Conservation (phyloP, 257 asterid species). For the Gentiana dahurica region DNA sequence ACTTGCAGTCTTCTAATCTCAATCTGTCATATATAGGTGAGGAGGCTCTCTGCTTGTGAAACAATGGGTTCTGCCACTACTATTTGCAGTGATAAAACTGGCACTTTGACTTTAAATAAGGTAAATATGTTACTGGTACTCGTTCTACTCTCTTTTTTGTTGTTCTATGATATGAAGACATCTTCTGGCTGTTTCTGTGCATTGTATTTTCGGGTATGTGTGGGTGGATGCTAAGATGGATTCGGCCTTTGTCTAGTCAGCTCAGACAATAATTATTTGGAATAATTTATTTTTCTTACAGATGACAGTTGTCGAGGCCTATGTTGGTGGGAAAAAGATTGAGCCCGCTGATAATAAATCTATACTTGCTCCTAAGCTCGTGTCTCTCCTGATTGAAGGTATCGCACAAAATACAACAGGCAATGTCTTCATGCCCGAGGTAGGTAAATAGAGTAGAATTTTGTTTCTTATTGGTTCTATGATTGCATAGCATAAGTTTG, state of each 20-base stretch:
- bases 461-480: too few species aligned
- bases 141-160: conserved; percentile 4
- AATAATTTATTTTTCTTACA: conserved; percentile 12
- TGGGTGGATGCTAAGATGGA: not conserved
- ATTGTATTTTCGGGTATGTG: not conserved
- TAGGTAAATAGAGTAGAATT: conserved; percentile 11
- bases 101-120: conserved; percentile 89
- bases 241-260: not conserved
- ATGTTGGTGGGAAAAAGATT: conserved; percentile 50
- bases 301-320: conserved; percentile 89
- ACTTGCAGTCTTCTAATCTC: not conserved
- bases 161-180: not conserved
- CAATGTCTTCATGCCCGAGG: conserved; percentile 82
- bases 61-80: conserved; percentile 99
- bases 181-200: not conserved
- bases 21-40: conserved; percentile 43
- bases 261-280: not conserved
- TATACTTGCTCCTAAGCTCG: conserved; percentile 32
- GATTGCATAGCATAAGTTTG: too few species aligned
- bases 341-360: conserved; percentile 49
- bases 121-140: conserved; percentile 14
- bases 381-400: conserved; percentile 66
- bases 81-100: conserved; percentile 96
- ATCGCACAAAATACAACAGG: conserved; percentile 88
- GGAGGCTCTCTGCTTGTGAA: conserved; percentile 97